Percentiles rank a stretch among this genome's conserved stretches.
These are phyloP conservation scores for Gillenia trifoliata DNA, from an alignment of 306 rosid genomes.

Conservation along the genomic window DNA sequence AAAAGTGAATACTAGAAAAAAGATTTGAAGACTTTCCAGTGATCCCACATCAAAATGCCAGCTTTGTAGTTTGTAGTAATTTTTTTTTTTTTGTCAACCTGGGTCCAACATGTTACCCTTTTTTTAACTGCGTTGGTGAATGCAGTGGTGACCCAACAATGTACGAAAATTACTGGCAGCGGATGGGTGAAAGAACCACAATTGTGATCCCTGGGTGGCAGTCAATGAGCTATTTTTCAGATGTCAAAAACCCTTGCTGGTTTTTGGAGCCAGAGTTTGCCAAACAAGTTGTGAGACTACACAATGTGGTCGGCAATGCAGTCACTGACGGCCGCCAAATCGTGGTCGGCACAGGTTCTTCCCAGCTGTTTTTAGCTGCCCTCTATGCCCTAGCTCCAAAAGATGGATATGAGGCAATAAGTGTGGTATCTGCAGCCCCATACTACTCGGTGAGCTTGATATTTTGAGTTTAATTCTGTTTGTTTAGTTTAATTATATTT, in stretches of 20 bases:
- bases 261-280: constrained; percentile 72
- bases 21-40: neutral
- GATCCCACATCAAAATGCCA: neutral
- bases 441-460: constrained; percentile 65
- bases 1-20: neutral
- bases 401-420: constrained; percentile 46
- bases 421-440: constrained; percentile 69
- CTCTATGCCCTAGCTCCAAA: constrained; percentile 70
- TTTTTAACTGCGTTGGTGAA: too few species aligned
- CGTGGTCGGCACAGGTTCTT: constrained; percentile 96
- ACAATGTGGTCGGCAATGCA: constrained; percentile 74
- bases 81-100: too few species aligned
- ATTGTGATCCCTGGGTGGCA: constrained; percentile 77
- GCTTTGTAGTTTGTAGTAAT: neutral
- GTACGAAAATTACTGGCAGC: constrained; percentile 70
- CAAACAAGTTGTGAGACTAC: constrained; percentile 59
- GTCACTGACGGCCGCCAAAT: constrained; percentile 60
- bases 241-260: constrained; percentile 60
- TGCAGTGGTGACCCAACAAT: constrained; percentile 88
- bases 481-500: too few species aligned
- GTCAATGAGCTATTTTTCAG: constrained; percentile 75
- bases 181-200: constrained; percentile 54
- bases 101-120: too few species aligned
- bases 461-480: constrained; percentile 11
- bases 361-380: constrained; percentile 82